Base-by-base conservation (phyloP, 257 asterid species). In the Nyctanthes arbortristis region DNA sequence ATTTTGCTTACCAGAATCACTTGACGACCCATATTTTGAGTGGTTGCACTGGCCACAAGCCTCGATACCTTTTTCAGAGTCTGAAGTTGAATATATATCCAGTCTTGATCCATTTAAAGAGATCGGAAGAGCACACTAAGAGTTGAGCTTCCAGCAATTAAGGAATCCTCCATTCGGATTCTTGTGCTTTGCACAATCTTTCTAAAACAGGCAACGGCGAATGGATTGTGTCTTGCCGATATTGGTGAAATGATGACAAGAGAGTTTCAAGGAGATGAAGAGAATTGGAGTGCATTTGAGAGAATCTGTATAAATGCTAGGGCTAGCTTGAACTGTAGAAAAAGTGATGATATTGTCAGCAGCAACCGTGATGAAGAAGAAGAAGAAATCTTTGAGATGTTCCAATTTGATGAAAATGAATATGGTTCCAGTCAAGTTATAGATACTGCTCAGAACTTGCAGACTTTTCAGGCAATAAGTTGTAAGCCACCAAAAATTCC, bases 1-100 rank as follows among this genome's bases (percentile, higher is more conserved):
- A 27, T 89, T 88, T 73, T 93, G 97, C 81, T 82, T 90, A 65
- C 98, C 98, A 0, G 97, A 90, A 72, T 81, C 94, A 3, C 94
- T 93, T 11, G 97, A 93, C 35, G 97, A 90, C 77, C 98, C 98
- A 4, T 93, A 93, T 68, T 93, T 93, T 11, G 98, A 93, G 81
- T 90, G 98, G 97, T 77, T 90, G 63, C 97, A 93, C 34, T 90
- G 97, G 98, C 97, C 97, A 0, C 97, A 90, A 80, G 96, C 98
- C 18, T 74, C 88, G 1, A 75, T 93, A 62, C 98, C 97, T 1
- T 93, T 93, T 72, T 85, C 97, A 8, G 96, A 90, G 64, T 47
- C 84, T 31, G 98, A 93, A 69, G 68, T 84, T 39, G 89, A 88
- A 31, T 93, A 90, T 68, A 83, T 93, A 63, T 76, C 86, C 29